These are phyloP conservation scores for Tulasnella sp. DNA, from an alignment of 768 basidiomycete species.

Conservation along the genomic window DNA sequence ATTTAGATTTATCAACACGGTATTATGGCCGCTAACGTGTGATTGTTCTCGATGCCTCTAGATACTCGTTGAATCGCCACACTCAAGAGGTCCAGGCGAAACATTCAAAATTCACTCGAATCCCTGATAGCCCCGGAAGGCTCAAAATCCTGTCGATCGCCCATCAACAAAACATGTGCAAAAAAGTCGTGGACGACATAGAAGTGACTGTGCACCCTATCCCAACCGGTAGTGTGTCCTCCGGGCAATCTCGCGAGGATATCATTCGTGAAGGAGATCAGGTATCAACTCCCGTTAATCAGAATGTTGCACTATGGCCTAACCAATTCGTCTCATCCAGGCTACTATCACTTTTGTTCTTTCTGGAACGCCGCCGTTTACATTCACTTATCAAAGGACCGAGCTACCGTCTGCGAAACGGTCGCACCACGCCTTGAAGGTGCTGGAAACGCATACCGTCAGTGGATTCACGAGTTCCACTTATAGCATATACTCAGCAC, in stretches of 20 bases:
- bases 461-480: slow-evolving; percentile 60
- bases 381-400: slow-evolving; percentile 86
- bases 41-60: slow-evolving; percentile 26
- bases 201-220: slow-evolving; percentile 64
- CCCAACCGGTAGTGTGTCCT: slow-evolving; percentile 80
- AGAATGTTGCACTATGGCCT: too few species aligned
- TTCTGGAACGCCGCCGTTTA: slow-evolving; percentile 86
- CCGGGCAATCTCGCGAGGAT: slow-evolving; percentile 70
- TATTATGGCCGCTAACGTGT: neutral
- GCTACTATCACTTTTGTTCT: slow-evolving; percentile 89
- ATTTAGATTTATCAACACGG: neutral
- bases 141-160: slow-evolving; percentile 83
- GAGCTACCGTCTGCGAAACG: slow-evolving; percentile 52
- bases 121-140: slow-evolving; percentile 69
- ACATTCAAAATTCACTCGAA: slow-evolving; percentile 72
- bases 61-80: slow-evolving; percentile 74
- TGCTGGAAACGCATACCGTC: slow-evolving; percentile 87
- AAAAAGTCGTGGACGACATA: slow-evolving; percentile 66
- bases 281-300: neutral
- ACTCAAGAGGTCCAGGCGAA: slow-evolving; percentile 60
- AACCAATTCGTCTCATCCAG: slow-evolving; percentile 39
- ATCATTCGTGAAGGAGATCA: slow-evolving; percentile 77
- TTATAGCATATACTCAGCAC: slow-evolving; percentile 85
- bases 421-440: slow-evolving; percentile 49
- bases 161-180: slow-evolving; percentile 87